phyloP scores from a whole-genome alignment of 805 yeast species.

The Metschnikowia bowlesiae region DNA sequence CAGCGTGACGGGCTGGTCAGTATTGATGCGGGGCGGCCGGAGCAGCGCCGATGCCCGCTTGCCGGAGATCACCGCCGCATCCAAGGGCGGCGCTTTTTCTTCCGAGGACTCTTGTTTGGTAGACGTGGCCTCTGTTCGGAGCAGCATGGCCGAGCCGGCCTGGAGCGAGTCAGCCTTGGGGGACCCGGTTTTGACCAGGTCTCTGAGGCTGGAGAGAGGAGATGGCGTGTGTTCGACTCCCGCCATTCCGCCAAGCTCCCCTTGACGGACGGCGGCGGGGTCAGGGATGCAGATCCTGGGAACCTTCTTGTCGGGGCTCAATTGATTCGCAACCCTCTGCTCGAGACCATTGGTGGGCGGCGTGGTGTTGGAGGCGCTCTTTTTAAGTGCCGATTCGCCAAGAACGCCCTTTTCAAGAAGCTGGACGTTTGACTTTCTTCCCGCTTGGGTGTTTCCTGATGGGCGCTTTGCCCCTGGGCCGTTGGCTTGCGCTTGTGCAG shows the following conservation, averaged over 20 bases:
- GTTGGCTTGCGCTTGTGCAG: not conserved
- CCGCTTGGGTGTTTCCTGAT: no score
- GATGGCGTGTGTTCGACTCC: not conserved
- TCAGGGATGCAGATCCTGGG: not conserved
- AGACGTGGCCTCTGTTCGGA: not conserved
- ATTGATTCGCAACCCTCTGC: no score
- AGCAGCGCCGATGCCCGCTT: not conserved
- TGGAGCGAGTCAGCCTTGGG: not conserved
- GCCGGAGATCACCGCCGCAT: not conserved
- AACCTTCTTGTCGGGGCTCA: not conserved
- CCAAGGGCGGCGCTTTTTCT: not conserved
- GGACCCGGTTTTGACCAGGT: not conserved
- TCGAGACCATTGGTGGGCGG: no score
- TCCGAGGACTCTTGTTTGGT: not conserved
- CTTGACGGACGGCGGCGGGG: no score
- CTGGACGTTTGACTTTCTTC: not conserved
- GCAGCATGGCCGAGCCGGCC: not conserved
- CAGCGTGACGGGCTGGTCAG: constrained; percentile 8
- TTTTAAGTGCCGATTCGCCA: not conserved
- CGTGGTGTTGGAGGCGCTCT: no score
- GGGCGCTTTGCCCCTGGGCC: not conserved
- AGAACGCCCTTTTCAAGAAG: not conserved
- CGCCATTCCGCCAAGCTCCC: not conserved
- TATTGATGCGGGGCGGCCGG: constrained; percentile 11
- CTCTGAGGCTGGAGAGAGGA: not conserved